Percentiles rank a stretch among this genome's conserved stretches.
Evolutionary conservation across 169 alveolate species (phyloP).

Genomic region (Fabrea salina): DNA sequence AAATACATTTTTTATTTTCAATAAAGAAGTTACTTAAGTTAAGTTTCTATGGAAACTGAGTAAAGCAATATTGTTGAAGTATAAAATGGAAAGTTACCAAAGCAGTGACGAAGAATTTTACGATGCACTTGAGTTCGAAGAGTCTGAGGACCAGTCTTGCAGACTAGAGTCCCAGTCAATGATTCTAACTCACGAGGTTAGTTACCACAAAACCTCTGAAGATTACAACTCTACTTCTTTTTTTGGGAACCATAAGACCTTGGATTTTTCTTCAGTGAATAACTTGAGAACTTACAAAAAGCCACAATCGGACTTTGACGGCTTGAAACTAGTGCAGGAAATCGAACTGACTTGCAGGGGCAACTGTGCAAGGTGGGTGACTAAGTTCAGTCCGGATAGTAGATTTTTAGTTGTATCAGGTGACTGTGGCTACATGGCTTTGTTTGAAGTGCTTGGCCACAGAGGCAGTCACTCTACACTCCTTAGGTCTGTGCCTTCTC

Average conservation of each 20-base stretch:
- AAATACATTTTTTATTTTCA: not conserved
- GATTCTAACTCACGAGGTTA: too few relatives aligned
- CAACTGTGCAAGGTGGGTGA: not conserved
- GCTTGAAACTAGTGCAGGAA: constrained; percentile 17
- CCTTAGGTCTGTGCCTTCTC: not conserved
- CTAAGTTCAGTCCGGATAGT: not conserved
- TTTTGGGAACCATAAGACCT: too few relatives aligned
- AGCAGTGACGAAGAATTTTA: not conserved
- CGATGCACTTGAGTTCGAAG: not conserved
- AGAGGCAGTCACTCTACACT: not conserved
- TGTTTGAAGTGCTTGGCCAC: not conserved
- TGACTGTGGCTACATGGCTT: not conserved
- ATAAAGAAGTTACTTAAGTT: not conserved
- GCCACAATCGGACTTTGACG: too few relatives aligned
- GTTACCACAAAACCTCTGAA: too few relatives aligned
- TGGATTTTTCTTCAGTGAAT: too few relatives aligned
- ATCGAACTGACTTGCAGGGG: not conserved
- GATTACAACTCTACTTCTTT: too few relatives aligned
- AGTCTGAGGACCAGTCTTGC: too few relatives aligned
- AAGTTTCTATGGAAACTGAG: not conserved
- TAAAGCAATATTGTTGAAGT: not conserved
- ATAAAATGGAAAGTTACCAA: not conserved
- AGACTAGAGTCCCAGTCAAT: too few relatives aligned
- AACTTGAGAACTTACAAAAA: too few relatives aligned
- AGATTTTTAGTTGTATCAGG: not conserved